Base-by-base conservation (phyloP, 352 stramenopile genomes). In the Phytophthora europaea region DNA sequence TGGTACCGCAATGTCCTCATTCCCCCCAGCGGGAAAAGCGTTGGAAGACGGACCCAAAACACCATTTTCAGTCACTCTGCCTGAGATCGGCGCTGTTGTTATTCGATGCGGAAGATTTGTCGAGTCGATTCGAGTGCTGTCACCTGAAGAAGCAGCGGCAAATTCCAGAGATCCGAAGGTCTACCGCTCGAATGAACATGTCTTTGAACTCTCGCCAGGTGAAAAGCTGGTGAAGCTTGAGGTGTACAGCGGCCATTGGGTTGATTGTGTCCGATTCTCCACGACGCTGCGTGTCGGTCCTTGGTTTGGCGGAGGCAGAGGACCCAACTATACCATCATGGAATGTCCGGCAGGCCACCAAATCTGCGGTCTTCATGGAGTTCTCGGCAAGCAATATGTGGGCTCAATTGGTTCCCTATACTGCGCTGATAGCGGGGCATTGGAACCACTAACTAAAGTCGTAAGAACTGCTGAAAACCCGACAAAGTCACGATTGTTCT, bases 181-280 rank as follows among this genome's bases (percentile, higher is more conserved):
- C 13, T 87, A 80, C 28, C 65, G 36, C 18, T 65, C 61, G 2
- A 76, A 83, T 9, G 82, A 90, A 8, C 81, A 89, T 59, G 67
- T 90, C 6, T 88, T 89, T 56, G 73, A 84, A 28, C 73, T 92
- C 28, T 22, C 75, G 9, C 18, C 64, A 12, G 79, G 63, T 18
- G 84, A 92, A 47, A 78, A 79, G 13, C 18, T 90, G 15, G 12
- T 75, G 9, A 79, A 74, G 2, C 52, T 90, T 31, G 79, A 87
- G 47, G 76, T 87, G 5, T 81, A 64, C 20, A 84, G 79, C 62
- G 82, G 79, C 6, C 73, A 87, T 52, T 90, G 84, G 81, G 70
- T 92, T 28, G 84, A 92, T 28, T 73, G 78, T 10, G 54, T 91
- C 9, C 78, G 76, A 15, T 80, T 91, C 20, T 67, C 72, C 16